These are phyloP conservation scores for Acorus calamus DNA, from an alignment of 106 monocot species.

Conservation along the genomic window DNA sequence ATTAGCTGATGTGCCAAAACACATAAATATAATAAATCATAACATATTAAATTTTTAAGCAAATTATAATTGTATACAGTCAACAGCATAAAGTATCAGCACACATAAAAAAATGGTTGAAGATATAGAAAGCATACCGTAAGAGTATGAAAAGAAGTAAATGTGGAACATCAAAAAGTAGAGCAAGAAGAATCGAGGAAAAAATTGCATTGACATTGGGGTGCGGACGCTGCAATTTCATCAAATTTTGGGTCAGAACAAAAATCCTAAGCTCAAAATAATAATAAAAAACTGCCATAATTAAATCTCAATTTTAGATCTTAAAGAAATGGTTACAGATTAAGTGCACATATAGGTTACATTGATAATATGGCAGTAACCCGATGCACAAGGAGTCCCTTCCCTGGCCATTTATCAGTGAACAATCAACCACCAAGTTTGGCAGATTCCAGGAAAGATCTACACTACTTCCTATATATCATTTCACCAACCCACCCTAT, in stretches of 20 bases:
- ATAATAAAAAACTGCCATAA: no score
- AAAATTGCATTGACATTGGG: constrained; percentile 97
- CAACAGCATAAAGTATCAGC: background rate
- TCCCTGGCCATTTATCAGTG: no score
- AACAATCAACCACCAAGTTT: no score
- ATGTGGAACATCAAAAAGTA: constrained; percentile 94
- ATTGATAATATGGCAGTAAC: no score
- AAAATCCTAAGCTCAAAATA: background rate
- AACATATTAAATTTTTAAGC: background rate
- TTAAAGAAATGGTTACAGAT: no score
- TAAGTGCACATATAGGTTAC: no score
- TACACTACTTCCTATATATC: no score
- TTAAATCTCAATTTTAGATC: no score
- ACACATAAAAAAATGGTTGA: background rate
- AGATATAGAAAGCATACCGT: constrained; percentile 39
- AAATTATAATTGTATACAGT: background rate
- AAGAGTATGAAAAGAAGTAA: constrained; percentile 95
- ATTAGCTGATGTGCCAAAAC: background rate
- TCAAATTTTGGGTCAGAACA: background rate
- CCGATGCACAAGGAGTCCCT: no score
- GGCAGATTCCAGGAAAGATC: no score
- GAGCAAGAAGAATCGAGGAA: constrained; percentile 96
- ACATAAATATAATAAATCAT: background rate
- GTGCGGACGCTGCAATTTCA: constrained; percentile 81
- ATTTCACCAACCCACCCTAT: no score